Conservation (phyloP, 2,329 filamentous ascomycete species). For the Cadophora sp. region DNA sequence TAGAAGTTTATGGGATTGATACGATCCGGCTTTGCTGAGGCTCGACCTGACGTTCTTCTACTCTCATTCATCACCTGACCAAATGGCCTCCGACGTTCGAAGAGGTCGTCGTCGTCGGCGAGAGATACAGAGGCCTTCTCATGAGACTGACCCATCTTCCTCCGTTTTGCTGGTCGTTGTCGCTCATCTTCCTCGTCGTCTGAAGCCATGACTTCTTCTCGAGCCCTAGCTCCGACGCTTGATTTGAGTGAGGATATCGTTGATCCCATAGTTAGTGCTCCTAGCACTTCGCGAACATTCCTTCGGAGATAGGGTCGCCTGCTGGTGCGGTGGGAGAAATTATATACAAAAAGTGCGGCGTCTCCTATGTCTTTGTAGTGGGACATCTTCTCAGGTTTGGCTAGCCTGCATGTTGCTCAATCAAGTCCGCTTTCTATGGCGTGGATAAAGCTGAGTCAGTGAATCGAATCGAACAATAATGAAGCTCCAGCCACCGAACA, state of each 20-base stretch:
- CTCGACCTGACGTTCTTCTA: slow-evolving; percentile 14
- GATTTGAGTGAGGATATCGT: slow-evolving; percentile 29
- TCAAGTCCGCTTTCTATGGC: slow-evolving; percentile 9
- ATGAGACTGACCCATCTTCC: slow-evolving; percentile 23
- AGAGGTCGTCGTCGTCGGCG: neutral
- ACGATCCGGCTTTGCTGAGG: slow-evolving; percentile 21
- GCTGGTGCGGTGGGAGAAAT: slow-evolving; percentile 20
- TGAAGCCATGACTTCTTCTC: slow-evolving; percentile 16
- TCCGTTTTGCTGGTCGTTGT: slow-evolving; percentile 36
- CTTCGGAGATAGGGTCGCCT: slow-evolving; percentile 30
- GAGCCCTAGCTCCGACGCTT: slow-evolving; percentile 17
- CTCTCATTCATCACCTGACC: slow-evolving; percentile 33
- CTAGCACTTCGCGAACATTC: slow-evolving; percentile 35
- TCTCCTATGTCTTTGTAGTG: slow-evolving; percentile 31
- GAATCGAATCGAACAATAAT: neutral
- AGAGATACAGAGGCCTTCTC: slow-evolving; percentile 3
- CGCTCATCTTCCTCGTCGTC: slow-evolving; percentile 39
- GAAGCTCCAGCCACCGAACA: neutral
- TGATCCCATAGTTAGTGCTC: slow-evolving; percentile 34
- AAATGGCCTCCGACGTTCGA: slow-evolving; percentile 22
- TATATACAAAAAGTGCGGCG: slow-evolving; percentile 19
- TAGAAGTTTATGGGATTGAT: slow-evolving; percentile 35
- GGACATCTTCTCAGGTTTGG: slow-evolving; percentile 35
- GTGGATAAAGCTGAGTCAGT: neutral
- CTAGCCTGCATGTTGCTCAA: slow-evolving; percentile 26